Percentiles rank a stretch among this genome's conserved stretches.
phyloP scores from a whole-genome alignment of 345 rosid species.

The Cardamine chenopodiifolia region DNA sequence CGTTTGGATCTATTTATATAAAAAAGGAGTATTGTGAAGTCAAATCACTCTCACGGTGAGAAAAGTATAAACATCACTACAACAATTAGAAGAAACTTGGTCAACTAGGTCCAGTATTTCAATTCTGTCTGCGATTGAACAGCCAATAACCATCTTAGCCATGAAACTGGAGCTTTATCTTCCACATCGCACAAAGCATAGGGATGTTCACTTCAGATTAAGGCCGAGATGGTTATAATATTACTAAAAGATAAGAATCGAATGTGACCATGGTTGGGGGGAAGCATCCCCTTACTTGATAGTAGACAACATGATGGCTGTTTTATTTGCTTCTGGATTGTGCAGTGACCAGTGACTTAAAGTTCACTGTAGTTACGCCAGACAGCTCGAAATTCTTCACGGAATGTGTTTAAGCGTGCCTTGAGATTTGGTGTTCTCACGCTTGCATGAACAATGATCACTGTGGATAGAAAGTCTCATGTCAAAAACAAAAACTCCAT shows the following conservation, averaged over 20 bases:
- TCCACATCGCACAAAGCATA: conserved; percentile 16
- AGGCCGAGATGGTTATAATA: background rate
- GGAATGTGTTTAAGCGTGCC: conserved; percentile 47
- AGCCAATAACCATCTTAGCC: conserved; percentile 28
- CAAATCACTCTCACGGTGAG: background rate
- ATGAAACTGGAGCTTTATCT: background rate
- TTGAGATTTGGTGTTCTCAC: conserved; percentile 47
- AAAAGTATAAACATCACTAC: conserved; percentile 33
- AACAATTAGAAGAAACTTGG: conserved; percentile 34
- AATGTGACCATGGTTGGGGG: conserved; percentile 14
- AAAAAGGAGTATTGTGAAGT: conserved; percentile 5
- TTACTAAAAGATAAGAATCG: background rate
- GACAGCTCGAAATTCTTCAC: conserved; percentile 47
- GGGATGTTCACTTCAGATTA: conserved; percentile 12
- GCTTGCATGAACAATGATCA: conserved; percentile 41
- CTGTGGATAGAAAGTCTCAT: conserved; percentile 18
- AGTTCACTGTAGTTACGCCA: conserved; percentile 49
- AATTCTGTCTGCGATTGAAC: conserved; percentile 14
- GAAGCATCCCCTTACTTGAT: conserved; percentile 22
- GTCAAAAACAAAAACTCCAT: conserved; percentile 14
- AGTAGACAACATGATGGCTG: conserved; percentile 18
- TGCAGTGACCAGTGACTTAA: conserved; percentile 11
- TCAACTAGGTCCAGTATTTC: conserved; percentile 25
- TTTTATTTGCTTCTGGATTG: conserved; percentile 9
- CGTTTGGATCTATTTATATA: conserved; percentile 18